These are phyloP conservation scores for Dendryphion nanum DNA, from an alignment of 2,329 filamentous ascomycete species.

Conservation along the genomic window DNA sequence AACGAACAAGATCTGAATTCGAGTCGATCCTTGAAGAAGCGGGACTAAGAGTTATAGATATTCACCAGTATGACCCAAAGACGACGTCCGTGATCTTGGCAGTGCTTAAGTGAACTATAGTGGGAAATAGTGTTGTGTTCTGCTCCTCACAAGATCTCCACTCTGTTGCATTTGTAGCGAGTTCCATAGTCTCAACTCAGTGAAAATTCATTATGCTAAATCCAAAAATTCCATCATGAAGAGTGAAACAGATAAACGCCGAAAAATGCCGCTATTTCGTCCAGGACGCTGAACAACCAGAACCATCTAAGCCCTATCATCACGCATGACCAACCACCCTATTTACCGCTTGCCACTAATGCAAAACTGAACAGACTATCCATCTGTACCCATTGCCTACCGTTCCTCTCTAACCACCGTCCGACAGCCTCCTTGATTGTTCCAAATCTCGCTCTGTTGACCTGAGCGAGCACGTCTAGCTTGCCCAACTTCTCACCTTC, in stretches of 20 bases:
- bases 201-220: too few relatives aligned
- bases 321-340: too few relatives aligned
- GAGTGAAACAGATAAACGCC: too few relatives aligned
- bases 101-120: constrained; percentile 16
- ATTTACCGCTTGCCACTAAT: too few relatives aligned
- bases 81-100: constrained; percentile 21
- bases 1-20: constrained; percentile 23
- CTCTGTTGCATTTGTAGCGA: too few relatives aligned
- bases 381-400: constrained; percentile 91
- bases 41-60: constrained; percentile 22
- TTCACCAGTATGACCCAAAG: constrained; percentile 26
- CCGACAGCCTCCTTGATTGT: constrained; percentile 77
- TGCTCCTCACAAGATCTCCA: too few relatives aligned
- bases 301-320: too few relatives aligned
- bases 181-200: too few relatives aligned
- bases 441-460: constrained; percentile 77
- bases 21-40: constrained; percentile 16
- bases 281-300: too few relatives aligned
- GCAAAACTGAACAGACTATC: constrained; percentile 74
- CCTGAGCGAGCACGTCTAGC: constrained; percentile 66
- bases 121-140: neutral
- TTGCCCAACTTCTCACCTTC: constrained; percentile 55
- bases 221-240: too few relatives aligned
- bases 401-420: constrained; percentile 83
- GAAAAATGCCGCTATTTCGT: too few relatives aligned